Conservation (phyloP, 805 yeast species). For the Yarrowia sp. region DNA sequence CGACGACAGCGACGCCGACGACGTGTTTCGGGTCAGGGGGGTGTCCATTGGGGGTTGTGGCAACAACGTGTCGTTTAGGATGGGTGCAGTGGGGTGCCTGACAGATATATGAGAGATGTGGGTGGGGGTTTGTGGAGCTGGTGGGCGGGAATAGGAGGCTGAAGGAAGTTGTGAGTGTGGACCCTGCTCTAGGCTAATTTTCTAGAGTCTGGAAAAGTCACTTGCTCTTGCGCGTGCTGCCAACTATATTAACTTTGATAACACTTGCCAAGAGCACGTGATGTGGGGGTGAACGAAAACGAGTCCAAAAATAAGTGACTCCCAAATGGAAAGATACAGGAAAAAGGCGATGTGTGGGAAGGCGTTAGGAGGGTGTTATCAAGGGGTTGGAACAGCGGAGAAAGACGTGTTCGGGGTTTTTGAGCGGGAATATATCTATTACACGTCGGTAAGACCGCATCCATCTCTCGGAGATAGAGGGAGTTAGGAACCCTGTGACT, state of each 20-base stretch:
- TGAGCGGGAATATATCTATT: too few species aligned
- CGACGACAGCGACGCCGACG: conserved; percentile 37
- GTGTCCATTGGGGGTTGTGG: conserved; percentile 29
- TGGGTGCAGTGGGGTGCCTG: too few species aligned
- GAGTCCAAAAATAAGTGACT: too few species aligned
- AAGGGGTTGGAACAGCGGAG: too few species aligned
- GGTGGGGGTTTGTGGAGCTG: background rate
- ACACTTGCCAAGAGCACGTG: conserved; percentile 30
- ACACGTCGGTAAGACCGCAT: too few species aligned
- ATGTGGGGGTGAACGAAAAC: background rate
- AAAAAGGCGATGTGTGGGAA: too few species aligned
- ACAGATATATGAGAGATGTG: background rate
- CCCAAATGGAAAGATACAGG: too few species aligned
- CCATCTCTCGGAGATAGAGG: too few species aligned
- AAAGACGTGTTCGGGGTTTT: too few species aligned
- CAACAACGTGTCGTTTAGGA: conserved; percentile 1
- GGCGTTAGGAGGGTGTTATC: too few species aligned
- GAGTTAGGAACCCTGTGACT: background rate
- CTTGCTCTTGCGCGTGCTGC: conserved; percentile 25
- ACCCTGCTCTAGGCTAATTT: background rate
- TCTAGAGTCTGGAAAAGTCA: conserved; percentile 3
- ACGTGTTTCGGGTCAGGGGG: conserved; percentile 25
- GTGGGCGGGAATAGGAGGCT: background rate
- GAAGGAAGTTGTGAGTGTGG: background rate
- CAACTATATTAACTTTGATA: conserved; percentile 8